phyloP scores from a whole-genome alignment of 768 basidiomycete genomes.

The Chiua virens region DNA sequence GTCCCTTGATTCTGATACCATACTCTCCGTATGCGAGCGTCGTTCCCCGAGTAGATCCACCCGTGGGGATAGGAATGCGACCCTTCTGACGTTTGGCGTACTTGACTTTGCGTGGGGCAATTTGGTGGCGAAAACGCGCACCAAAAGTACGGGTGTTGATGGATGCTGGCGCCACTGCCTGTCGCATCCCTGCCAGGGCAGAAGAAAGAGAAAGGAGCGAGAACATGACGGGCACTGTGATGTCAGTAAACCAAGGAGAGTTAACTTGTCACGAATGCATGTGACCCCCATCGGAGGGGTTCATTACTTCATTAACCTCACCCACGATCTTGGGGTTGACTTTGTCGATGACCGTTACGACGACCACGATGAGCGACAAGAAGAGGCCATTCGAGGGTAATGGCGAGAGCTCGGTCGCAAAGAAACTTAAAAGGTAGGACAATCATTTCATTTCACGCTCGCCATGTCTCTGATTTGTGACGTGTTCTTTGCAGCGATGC shows the following conservation, averaged over 20 bases:
- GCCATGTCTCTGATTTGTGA: slow-evolving; percentile 6
- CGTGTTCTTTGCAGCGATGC: slow-evolving; percentile 48
- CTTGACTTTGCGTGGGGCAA: slow-evolving; percentile 83
- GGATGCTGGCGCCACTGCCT: slow-evolving; percentile 5
- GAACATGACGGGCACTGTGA: slow-evolving; percentile 14
- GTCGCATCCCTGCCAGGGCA: slow-evolving; percentile 14
- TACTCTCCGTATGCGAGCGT: slow-evolving; percentile 90
- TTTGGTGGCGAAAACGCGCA: slow-evolving; percentile 49
- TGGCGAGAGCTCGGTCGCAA: slow-evolving; percentile 46
- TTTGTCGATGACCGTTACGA: slow-evolving; percentile 5
- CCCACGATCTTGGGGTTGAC: not conserved
- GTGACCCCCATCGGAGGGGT: slow-evolving; percentile 24
- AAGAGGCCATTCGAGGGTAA: slow-evolving; percentile 62
- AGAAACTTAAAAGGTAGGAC: slow-evolving; percentile 67
- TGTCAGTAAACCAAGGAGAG: not conserved
- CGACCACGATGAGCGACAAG: slow-evolving; percentile 58
- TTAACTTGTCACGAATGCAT: not conserved
- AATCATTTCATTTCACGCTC: slow-evolving; percentile 16
- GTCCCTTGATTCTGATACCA: slow-evolving; percentile 85
- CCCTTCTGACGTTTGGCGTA: slow-evolving; percentile 91
- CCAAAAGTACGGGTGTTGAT: slow-evolving; percentile 18
- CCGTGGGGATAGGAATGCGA: slow-evolving; percentile 77
- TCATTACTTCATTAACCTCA: not conserved
- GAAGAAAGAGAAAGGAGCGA: slow-evolving; percentile 18
- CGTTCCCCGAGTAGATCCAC: slow-evolving; percentile 92